Evolutionary conservation across 352 stramenopile genomes (phyloP).

Genomic region (Phytophthora capsici): DNA sequence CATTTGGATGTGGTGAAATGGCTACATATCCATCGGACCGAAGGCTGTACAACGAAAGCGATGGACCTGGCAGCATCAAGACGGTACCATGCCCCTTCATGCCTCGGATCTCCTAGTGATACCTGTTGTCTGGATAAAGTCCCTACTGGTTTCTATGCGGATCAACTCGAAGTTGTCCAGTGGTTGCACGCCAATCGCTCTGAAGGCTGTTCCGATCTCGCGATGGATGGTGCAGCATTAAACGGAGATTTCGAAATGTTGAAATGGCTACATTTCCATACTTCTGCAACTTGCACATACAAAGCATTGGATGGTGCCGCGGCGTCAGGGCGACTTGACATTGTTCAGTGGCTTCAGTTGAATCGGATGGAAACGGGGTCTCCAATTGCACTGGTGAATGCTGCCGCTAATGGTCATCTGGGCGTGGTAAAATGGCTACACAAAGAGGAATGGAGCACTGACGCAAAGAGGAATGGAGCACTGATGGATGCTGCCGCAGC

Average conservation of each 20-base stretch:
- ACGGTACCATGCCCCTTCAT: background rate
- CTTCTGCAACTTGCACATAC: background rate
- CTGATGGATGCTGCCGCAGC: background rate
- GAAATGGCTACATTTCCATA: conserved; percentile 3
- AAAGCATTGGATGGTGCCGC: conserved; percentile 1
- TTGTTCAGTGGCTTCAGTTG: background rate
- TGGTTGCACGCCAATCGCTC: background rate
- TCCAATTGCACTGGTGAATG: background rate
- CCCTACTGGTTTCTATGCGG: background rate
- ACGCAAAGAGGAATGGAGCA: background rate
- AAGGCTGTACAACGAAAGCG: background rate
- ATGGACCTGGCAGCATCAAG: background rate
- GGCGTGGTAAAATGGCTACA: conserved; percentile 1
- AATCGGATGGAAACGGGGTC: background rate
- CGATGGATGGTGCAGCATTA: conserved; percentile 2
- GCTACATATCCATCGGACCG: background rate
- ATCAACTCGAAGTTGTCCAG: background rate
- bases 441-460: background rate
- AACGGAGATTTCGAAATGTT: background rate
- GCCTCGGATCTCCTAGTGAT: background rate
- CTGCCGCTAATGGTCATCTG: conserved; percentile 1
- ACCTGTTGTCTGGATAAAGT: background rate
- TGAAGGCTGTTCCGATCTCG: background rate
- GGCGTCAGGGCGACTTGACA: background rate
- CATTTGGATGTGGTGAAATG: background rate